These are phyloP conservation scores for Rhinocladiella similis DNA, from an alignment of 2,329 filamentous ascomycete species.

Conservation along the genomic window DNA sequence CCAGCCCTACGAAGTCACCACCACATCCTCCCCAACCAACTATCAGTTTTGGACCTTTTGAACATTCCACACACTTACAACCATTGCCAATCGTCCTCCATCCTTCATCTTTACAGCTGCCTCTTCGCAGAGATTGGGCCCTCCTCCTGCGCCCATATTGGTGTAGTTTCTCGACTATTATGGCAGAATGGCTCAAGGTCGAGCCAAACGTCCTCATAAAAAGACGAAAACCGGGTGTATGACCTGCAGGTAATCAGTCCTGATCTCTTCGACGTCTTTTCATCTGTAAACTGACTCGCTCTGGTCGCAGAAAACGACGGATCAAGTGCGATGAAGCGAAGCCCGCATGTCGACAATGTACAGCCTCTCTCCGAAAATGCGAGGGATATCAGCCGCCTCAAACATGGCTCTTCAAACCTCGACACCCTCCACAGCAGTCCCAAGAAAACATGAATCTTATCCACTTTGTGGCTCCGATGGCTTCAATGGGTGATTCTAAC, in stretches of 20 bases:
- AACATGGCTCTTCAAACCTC: constrained; percentile 26
- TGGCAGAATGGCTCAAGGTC: constrained; percentile 23
- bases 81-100: too few relatives aligned
- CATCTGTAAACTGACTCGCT: neutral
- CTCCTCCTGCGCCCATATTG: neutral
- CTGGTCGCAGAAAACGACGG: constrained; percentile 18
- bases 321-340: constrained; percentile 27
- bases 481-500: constrained; percentile 8
- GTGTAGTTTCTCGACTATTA: neutral
- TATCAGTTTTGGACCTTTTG: too few relatives aligned
- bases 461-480: constrained; percentile 14
- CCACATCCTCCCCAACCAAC: too few relatives aligned
- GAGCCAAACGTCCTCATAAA: constrained; percentile 24
- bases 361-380: constrained; percentile 21
- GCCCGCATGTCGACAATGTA: constrained; percentile 24
- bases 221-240: constrained; percentile 27
- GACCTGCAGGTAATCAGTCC: constrained; percentile 21
- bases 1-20: too few relatives aligned
- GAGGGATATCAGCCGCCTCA: constrained; percentile 25
- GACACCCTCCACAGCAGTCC: neutral
- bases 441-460: constrained; percentile 4
- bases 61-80: too few relatives aligned
- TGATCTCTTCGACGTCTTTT: neutral
- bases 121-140: too few relatives aligned
- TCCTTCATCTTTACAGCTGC: too few relatives aligned